A percentile compares a stretch with the other conserved stretches of the same genome.
These are phyloP conservation scores for Phlyctochytrium planicorne DNA, from an alignment of 192 early-diverging fungal genomes.

Conservation along the genomic window DNA sequence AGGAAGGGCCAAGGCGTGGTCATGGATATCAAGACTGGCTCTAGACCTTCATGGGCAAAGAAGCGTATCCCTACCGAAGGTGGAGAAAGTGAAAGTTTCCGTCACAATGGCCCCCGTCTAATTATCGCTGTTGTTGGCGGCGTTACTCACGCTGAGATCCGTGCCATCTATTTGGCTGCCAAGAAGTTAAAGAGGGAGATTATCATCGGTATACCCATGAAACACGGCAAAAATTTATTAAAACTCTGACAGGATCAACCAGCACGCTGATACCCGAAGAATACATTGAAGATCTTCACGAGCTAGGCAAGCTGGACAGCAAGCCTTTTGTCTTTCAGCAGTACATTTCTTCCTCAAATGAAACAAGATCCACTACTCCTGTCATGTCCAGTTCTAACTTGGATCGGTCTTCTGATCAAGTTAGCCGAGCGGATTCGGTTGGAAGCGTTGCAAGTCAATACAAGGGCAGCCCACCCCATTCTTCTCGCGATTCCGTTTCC, in stretches of 20 bases:
- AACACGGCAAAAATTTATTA: no score
- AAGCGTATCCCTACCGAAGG: constrained; percentile 4
- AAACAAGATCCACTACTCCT: neutral
- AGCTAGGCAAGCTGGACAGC: neutral
- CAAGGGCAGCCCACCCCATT: neutral
- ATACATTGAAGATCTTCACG: neutral
- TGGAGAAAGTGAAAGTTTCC: constrained; percentile 18
- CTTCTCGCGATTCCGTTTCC: neutral
- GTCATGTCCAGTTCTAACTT: neutral
- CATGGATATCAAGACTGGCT: constrained; percentile 9
- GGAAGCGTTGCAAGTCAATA: no score
- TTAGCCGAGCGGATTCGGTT: no score
- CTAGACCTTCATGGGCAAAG: constrained; percentile 9
- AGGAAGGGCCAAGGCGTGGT: constrained; percentile 16
- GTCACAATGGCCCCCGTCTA: constrained; percentile 16
- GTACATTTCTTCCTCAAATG: no score
- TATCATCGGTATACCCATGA: constrained; percentile 26
- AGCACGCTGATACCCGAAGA: no score
- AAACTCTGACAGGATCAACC: no score
- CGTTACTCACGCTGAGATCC: constrained; percentile 14
- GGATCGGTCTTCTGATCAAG: neutral
- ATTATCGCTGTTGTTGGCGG: constrained; percentile 22
- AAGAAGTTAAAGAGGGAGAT: constrained; percentile 19
- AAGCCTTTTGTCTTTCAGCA: neutral
- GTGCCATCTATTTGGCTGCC: constrained; percentile 12